Conservation (phyloP, 225 moss, liverwort and hornwort genomes). For the Bryoerythrophyllum caledonicum region DNA sequence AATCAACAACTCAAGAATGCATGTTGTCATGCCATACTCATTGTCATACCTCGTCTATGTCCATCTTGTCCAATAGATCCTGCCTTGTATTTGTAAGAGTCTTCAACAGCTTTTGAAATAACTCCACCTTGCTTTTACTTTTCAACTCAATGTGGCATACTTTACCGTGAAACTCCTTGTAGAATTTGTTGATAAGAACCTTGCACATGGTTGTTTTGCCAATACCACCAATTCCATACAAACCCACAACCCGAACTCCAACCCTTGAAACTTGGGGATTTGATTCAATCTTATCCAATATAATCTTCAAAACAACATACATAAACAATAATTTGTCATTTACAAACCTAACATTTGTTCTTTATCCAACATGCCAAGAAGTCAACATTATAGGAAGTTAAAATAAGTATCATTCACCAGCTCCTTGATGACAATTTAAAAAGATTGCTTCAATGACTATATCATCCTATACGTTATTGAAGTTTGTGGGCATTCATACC, state of each 20-base stretch:
- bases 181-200: neutral
- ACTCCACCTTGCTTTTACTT: neutral
- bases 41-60: neutral
- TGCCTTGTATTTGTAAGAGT: neutral
- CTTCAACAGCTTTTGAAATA: neutral
- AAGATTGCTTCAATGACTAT: neutral
- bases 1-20: neutral
- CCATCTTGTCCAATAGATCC: neutral
- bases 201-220: neutral
- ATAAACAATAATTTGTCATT: neutral
- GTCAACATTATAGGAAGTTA: neutral
- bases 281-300: neutral
- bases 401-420: neutral
- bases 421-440: neutral
- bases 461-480: too few relatives aligned
- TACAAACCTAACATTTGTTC: neutral
- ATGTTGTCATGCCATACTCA: too few relatives aligned
- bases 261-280: neutral
- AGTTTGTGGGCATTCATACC: neutral
- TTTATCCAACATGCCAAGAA: neutral
- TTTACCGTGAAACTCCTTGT: neutral
- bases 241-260: neutral
- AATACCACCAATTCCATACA: neutral
- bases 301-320: neutral
- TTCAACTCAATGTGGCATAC: neutral